Conservation (phyloP, 768 basidiomycete genomes). For the Calvatia gigantea region DNA sequence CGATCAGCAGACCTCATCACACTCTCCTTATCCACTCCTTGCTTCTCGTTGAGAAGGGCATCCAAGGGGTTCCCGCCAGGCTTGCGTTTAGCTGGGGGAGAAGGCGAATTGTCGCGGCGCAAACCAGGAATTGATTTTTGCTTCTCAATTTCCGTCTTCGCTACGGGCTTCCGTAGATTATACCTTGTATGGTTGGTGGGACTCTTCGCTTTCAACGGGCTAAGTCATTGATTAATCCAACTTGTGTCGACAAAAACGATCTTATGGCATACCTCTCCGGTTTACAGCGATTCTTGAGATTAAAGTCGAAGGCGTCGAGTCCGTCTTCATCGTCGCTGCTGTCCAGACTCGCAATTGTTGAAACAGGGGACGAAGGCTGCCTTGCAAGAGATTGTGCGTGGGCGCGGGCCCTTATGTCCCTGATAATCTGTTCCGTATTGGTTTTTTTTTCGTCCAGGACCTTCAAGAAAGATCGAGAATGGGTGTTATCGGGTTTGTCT, state of each 20-base stretch:
- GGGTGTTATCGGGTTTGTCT: conserved; percentile 15
- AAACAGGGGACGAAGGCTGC: conserved; percentile 27
- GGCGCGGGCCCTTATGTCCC: conserved; percentile 61
- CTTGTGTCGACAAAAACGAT: neutral
- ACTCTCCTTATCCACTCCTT: conserved; percentile 37
- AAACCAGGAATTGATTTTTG: neutral
- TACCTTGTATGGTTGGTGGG: conserved; percentile 2
- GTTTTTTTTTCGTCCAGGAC: conserved; percentile 28
- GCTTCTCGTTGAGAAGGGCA: conserved; percentile 53
- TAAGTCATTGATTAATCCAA: neutral
- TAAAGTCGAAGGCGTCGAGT: neutral
- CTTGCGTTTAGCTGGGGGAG: conserved; percentile 7
- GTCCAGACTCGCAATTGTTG: conserved; percentile 40
- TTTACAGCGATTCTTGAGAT: neutral
- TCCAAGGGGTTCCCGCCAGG: conserved; percentile 46
- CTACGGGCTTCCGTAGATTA: neutral
- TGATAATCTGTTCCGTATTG: conserved; percentile 59
- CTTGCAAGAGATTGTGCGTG: conserved; percentile 42
- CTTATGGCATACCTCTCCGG: neutral
- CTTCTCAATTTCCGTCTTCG: neutral
- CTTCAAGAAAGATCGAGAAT: conserved; percentile 13
- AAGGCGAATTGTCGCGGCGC: neutral
- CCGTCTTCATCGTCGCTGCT: conserved; percentile 46
- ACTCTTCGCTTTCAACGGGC: neutral
- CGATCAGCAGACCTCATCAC: conserved; percentile 38